A percentile compares a stretch with the other conserved stretches of the same genome.
phyloP scores from a whole-genome alignment of 1,284 basidiomycete genomes.

The Pseudozyma sp. region DNA sequence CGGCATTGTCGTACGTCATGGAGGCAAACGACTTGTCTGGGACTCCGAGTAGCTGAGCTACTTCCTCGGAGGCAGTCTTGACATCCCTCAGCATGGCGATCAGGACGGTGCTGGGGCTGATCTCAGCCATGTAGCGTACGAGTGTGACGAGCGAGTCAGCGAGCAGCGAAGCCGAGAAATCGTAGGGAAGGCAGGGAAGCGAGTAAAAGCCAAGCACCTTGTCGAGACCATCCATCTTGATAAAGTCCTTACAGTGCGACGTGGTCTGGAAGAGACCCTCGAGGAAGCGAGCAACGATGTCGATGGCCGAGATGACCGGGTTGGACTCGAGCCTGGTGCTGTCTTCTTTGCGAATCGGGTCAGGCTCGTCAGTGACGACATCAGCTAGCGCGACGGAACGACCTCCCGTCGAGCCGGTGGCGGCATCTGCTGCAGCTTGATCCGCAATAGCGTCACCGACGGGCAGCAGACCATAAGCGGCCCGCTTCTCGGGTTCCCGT shows the following conservation, averaged over 20 bases:
- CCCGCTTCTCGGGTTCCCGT: constrained; percentile 36
- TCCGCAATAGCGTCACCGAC: constrained; percentile 26
- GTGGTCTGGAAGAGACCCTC: constrained; percentile 92
- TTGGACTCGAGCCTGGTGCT: constrained; percentile 52
- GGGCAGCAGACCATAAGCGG: constrained; percentile 49
- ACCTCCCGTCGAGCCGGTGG: constrained; percentile 7
- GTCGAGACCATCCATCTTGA: constrained; percentile 81
- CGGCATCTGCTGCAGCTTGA: constrained; percentile 20
- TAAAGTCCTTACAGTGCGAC: constrained; percentile 88
- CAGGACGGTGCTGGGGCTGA: constrained; percentile 82
- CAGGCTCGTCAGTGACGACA: constrained; percentile 51
- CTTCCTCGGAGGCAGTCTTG: constrained; percentile 78
- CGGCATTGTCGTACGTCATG: constrained; percentile 34
- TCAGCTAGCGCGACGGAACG: constrained; percentile 52
- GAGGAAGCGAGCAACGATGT: constrained; percentile 71
- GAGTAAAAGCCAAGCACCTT: constrained; percentile 81
- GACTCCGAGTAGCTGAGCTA: constrained; percentile 77
- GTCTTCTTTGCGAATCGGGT: constrained; percentile 57
- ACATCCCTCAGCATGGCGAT: constrained; percentile 80
- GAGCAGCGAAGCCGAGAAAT: constrained; percentile 84
- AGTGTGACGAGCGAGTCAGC: constrained; percentile 88
- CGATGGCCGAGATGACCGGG: constrained; percentile 58
- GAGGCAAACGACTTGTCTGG: constrained; percentile 33
- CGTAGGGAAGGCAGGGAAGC: constrained; percentile 88
- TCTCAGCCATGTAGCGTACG: constrained; percentile 87